Base-by-base conservation (phyloP, 2,329 filamentous ascomycete species). In the Sporothrix pallida region DNA sequence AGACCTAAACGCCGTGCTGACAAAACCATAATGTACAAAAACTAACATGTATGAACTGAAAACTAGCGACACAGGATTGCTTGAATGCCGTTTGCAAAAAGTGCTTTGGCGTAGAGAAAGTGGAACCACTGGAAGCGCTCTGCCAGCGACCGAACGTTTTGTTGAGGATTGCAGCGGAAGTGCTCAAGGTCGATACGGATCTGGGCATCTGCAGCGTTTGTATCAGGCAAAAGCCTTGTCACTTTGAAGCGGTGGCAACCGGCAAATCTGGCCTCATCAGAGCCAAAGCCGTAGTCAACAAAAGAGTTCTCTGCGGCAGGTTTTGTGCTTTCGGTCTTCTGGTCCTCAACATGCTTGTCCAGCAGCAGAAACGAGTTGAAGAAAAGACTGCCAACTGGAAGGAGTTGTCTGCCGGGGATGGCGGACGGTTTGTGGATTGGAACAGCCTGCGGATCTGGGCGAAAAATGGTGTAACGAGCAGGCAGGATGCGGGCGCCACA, bases 51-150 rank as follows among this genome's bases (percentile, higher is more conserved):
- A 37, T 52, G 15, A 52, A 52, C 4, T 54, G 52, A 10, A 20
- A 20, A 20, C 20, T 56, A 56, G 20, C 63, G 42, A 17, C 20
- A 23, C 65, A 69, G 31, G 4, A 69, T 9, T 17, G 65, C 65
- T 13, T 69, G 65, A 6, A 69, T 69, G 13, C 65, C 65, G 26
- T 69, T 69, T n/a, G 65, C 65, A 20, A 69, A 69, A 2, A 69
- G 65, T 13, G 23, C 10, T 23, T 69, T 69, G 15, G 65, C 65
- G 12, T 69, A 69, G 65, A 54, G 6, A 15, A 52, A 69, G 37
- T 69, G 65, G 15, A 52, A 52, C 65, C 15, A 37, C n/a, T 37
- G 23, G 46, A 52, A 2, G 2, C 0, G 23, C 13, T 52, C 65
- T 9, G 65, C 46, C 46, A 31, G 2, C 2, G 65, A 52, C 13